phyloP scores from a whole-genome alignment of 2,329 filamentous ascomycete genomes.

The Beauveria pseudobassiana region DNA sequence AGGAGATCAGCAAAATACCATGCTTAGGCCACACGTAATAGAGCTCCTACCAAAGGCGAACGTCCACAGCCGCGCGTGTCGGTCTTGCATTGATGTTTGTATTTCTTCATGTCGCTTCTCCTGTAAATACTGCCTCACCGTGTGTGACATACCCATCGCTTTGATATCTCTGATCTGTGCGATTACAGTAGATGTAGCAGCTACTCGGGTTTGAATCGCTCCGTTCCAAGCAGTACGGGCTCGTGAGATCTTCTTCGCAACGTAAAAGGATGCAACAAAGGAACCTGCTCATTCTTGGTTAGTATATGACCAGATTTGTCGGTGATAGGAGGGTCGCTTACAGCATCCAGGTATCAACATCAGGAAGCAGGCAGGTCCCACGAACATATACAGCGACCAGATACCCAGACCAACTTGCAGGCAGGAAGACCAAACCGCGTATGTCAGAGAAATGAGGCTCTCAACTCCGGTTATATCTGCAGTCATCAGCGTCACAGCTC shows the following conservation, averaged over 20 bases:
- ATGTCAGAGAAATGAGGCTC: background rate
- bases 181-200: background rate
- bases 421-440: background rate
- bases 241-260: background rate
- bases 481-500: background rate
- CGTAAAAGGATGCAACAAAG: background rate
- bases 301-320: background rate
- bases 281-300: background rate
- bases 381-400: background rate
- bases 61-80: background rate
- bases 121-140: background rate
- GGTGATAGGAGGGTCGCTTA: background rate
- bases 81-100: background rate
- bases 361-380: background rate
- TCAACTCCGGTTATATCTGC: background rate
- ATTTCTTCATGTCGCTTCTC: background rate
- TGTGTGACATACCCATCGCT: background rate
- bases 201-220: background rate
- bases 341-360: background rate
- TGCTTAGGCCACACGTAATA: no score
- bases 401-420: background rate
- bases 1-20: background rate
- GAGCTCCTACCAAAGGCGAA: background rate
- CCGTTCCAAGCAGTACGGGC: background rate
- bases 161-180: background rate